Evolutionary conservation across 2,329 filamentous ascomycete species (phyloP).

Genomic region (Phialophora verrucosa): DNA sequence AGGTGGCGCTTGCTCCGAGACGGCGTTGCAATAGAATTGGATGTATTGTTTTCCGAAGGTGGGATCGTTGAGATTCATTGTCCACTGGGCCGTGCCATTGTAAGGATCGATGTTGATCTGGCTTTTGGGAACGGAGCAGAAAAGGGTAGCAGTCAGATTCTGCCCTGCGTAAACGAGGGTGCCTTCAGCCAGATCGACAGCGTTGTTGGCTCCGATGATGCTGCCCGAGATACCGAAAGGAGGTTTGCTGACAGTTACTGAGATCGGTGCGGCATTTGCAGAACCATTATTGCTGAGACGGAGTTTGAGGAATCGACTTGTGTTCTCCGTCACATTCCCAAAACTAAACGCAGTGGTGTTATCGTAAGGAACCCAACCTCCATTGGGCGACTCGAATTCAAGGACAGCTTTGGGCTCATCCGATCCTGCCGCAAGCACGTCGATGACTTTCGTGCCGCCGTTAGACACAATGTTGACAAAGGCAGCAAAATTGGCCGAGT

Average conservation of each 20-base stretch:
- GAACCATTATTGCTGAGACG: conserved; percentile 62
- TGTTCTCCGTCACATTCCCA: conserved; percentile 62
- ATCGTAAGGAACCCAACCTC: conserved; percentile 58
- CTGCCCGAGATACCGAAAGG: conserved; percentile 60
- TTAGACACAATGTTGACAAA: conserved; percentile 58
- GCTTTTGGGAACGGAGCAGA: conserved; percentile 62
- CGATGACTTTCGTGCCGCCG: conserved; percentile 58
- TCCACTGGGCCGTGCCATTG: conserved; percentile 53
- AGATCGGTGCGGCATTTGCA: conserved; percentile 56
- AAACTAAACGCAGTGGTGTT: conserved; percentile 57
- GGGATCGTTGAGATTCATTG: conserved; percentile 51
- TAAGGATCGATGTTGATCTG: conserved; percentile 64
- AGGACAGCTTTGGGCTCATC: conserved; percentile 57
- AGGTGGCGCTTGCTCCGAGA: conserved; percentile 32
- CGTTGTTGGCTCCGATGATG: conserved; percentile 61
- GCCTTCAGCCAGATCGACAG: conserved; percentile 64
- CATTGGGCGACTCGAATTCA: conserved; percentile 62
- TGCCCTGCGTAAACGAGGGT: conserved; percentile 57
- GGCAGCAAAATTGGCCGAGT: conserved; percentile 56
- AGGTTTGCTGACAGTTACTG: conserved; percentile 66
- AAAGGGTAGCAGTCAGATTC: conserved; percentile 59
- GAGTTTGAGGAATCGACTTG: conserved; percentile 55
- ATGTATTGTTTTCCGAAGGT: conserved; percentile 45
- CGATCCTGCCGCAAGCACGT: conserved; percentile 58
- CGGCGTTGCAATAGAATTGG: conserved; percentile 35